Evolutionary conservation across 2,329 filamentous ascomycete genomes (phyloP), one percentile per base, ranked within the genome.

Genomic region (Colletotrichum phormii): DNA sequence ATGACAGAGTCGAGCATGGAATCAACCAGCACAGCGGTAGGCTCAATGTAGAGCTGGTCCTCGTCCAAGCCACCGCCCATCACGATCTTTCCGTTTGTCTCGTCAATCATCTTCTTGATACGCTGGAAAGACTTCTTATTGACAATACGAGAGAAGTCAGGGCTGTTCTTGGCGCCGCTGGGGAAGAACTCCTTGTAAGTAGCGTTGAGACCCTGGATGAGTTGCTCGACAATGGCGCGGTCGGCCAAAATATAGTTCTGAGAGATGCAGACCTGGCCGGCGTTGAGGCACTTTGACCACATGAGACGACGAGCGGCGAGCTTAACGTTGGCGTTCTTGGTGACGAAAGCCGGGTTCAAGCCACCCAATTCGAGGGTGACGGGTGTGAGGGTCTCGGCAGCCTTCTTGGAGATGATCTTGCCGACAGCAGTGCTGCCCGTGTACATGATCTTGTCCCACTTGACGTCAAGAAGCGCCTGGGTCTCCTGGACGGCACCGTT

Each of bases 391-490:
- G 94, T 92, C 80, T 95, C 91, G 73, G 97, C 96, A 0, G 96
- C 97, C 81, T 97, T 98, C 82, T 95, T 92, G 60, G 94, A 90
- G 65, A 98, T 92, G 78, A 98, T 95, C 80, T 92, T 95, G 79
- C 94, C 97, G 22, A 98, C 95, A 33, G 81, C 85, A 64, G 89
- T 88, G 78, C 91, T 92, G 67, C 97, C 97, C 1, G 97, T 99
- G 86, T 98, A 99, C 86, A 97, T 95, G 79, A 99, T 97, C 89
- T 98, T 98, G 85, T 97, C 95, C 93, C 95, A 99, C 82, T 96
- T 96, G 85, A 95, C 90, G 71, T 96, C 91, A 42, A 99, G 89
- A 57, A 98, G 85, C 13, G 91, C 91, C 58, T 93, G 94, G 4
- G 93, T 95, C 86, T 98, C 95, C 4, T 92, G 88, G 24, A 98